Base-by-base conservation (phyloP, 2,329 filamentous ascomycete genomes). In the Exophiala phaeomuriformis region DNA sequence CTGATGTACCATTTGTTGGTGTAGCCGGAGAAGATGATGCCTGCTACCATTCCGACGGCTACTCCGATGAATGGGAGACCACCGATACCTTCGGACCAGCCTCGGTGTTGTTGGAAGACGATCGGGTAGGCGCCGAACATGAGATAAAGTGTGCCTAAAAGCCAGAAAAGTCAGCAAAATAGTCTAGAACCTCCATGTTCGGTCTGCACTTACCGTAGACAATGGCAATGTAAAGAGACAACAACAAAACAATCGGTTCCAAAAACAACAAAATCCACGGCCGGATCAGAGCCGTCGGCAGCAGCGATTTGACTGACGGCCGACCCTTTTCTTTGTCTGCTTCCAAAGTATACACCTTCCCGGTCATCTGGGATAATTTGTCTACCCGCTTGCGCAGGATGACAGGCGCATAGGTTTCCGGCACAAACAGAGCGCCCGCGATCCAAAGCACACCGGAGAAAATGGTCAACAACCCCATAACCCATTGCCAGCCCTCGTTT, bases 181-280 rank as follows among this genome's bases (percentile, higher is more conserved):
- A 51, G 42, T 57, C 59, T 7, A 63, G 76, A 73, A 56, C 76
- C 77, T 33, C 67, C 36, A 39, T 12, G 39, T 27, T 27, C 3
- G 27, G 6, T 28, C 12, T 9, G 39, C 39, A 41, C 10, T 75
- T 72, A 36, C 76, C 73, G 49, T 79, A 79, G 3, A 75, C 68
- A 49, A 79, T 72, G 1, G 77, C 72, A 51, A 78, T 71, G 59
- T 79, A 79, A 29, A 87, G 72, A 36, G 78, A 79, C 2, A 82
- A 73, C 6, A 86, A 70, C 7, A 85, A 66, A 28, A 86, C 81
- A 58, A 86, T 88, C 1, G 85, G 85, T 64, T 88, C 85, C 52
- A 72, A 71, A 72, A 88, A 84, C 5, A 88, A 75, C 49, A 88
- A 75, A 43, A 84, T 72, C 82, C 84, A 85, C 1, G 85, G 85